Evolutionary conservation across 192 early-diverging fungal species (phyloP).

Genomic region (Mortierella antarctica): DNA sequence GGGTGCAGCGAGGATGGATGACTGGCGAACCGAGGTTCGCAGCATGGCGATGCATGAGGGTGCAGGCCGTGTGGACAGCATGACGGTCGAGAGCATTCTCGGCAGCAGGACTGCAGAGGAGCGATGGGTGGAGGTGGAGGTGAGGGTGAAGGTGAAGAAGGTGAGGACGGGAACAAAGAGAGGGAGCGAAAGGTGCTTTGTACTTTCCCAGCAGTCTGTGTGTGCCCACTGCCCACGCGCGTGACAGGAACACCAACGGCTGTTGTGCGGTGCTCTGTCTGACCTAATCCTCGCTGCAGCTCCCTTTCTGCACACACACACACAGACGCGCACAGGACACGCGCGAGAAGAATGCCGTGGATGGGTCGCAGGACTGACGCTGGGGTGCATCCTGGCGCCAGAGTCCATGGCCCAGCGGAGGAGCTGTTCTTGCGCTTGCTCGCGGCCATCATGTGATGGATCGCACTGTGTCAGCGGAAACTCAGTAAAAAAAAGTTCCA

Average conservation of each 20-base stretch:
- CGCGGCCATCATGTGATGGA: background rate
- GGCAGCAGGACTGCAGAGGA: too few relatives aligned
- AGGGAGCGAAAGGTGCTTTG: too few relatives aligned
- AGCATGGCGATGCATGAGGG: background rate
- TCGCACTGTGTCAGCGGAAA: background rate
- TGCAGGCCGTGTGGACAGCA: constrained; percentile 4
- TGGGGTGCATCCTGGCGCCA: too few relatives aligned
- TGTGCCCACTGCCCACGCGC: too few relatives aligned
- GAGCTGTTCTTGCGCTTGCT: background rate
- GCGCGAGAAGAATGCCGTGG: too few relatives aligned
- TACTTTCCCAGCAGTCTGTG: too few relatives aligned
- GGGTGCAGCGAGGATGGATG: constrained; percentile 5
- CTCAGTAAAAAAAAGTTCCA: background rate
- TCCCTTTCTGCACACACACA: too few relatives aligned
- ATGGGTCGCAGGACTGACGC: too few relatives aligned
- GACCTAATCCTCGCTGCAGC: too few relatives aligned
- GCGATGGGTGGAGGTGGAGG: background rate
- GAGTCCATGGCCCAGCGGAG: background rate
- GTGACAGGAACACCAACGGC: too few relatives aligned
- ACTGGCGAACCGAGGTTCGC: background rate
- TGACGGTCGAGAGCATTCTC: constrained; percentile 5
- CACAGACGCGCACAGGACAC: too few relatives aligned
- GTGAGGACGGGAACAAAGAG: background rate
- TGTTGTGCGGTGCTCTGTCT: too few relatives aligned
- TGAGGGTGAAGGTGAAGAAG: background rate